phyloP scores from a whole-genome alignment of 1,284 basidiomycete species.

The Marasmius oreades region DNA sequence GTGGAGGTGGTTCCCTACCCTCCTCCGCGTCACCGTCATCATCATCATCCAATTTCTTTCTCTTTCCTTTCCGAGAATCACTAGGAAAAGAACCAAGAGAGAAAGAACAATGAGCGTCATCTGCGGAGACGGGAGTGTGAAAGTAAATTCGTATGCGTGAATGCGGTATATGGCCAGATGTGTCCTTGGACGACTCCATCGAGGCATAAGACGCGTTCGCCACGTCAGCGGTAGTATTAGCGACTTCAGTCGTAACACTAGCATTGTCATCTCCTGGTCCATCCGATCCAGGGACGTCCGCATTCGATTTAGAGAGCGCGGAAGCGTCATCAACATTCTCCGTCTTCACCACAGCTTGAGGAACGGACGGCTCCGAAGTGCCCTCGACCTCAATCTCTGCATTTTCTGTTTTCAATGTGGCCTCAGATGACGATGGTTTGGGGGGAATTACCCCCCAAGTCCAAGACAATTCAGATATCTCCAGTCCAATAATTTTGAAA shows the following conservation, averaged over 20 bases:
- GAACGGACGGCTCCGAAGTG: conserved; percentile 24
- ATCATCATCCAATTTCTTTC: conserved; percentile 81
- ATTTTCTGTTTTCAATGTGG: conserved; percentile 32
- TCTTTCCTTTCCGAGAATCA: conserved; percentile 72
- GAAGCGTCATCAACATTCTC: conserved; percentile 22
- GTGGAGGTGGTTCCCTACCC: conserved; percentile 61
- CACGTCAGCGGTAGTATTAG: conserved; percentile 3
- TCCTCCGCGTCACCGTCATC: conserved; percentile 66
- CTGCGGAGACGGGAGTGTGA: conserved; percentile 77
- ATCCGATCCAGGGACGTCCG: conserved; percentile 12
- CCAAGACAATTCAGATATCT: conserved; percentile 73
- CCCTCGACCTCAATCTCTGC: conserved; percentile 29
- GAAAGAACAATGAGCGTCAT: conserved; percentile 55
- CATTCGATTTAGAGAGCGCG: conserved; percentile 1
- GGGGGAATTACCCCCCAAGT: conserved; percentile 59
- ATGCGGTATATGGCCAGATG: conserved; percentile 47
- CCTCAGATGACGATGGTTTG: conserved; percentile 13
- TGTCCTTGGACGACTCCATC: conserved; percentile 21
- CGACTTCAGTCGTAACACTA: conserved; percentile 3
- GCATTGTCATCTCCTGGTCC: conserved; percentile 15
- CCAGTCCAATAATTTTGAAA: conserved; percentile 91
- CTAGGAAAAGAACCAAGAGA: conserved; percentile 43
- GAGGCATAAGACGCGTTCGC: background rate
- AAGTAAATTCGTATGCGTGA: conserved; percentile 84
- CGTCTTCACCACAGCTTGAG: conserved; percentile 32